phyloP scores from a whole-genome alignment of 768 basidiomycete species.

The Lyophyllum atratum region DNA sequence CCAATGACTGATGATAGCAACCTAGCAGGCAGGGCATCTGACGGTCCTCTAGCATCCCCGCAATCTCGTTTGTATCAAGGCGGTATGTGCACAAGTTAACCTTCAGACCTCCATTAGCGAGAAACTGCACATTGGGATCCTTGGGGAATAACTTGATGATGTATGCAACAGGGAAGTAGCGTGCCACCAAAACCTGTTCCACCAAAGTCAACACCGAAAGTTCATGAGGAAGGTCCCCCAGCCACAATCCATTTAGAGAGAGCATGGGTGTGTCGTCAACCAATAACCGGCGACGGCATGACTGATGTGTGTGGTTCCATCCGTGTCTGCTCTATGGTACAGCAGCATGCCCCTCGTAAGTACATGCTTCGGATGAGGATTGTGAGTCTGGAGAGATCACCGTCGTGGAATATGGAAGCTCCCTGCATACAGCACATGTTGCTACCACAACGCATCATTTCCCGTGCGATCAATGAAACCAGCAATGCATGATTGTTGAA shows the following conservation, averaged over 20 bases:
- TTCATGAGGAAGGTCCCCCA: slow-evolving; percentile 31
- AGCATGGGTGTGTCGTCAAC: slow-evolving; percentile 13
- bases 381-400: too few relatives aligned
- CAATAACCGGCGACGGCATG: too few relatives aligned
- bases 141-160: slow-evolving; percentile 40
- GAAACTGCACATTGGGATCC: neutral
- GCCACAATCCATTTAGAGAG: slow-evolving; percentile 41
- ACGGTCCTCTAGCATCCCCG: slow-evolving; percentile 23
- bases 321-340: too few relatives aligned
- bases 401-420: too few relatives aligned
- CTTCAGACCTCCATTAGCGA: slow-evolving; percentile 15
- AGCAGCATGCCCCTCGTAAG: too few relatives aligned
- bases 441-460: too few relatives aligned
- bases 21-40: slow-evolving; percentile 23
- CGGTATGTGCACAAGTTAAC: slow-evolving; percentile 36
- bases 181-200: slow-evolving; percentile 34
- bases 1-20: neutral
- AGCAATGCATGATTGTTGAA: too few relatives aligned
- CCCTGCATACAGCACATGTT: too few relatives aligned
- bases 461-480: too few relatives aligned
- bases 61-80: slow-evolving; percentile 20
- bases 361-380: too few relatives aligned
- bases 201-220: slow-evolving; percentile 31
- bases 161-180: slow-evolving; percentile 31
- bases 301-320: too few relatives aligned